These are phyloP conservation scores for Colletotrichum eleusines DNA, from an alignment of 2,329 filamentous ascomycete genomes.

Conservation along the genomic window DNA sequence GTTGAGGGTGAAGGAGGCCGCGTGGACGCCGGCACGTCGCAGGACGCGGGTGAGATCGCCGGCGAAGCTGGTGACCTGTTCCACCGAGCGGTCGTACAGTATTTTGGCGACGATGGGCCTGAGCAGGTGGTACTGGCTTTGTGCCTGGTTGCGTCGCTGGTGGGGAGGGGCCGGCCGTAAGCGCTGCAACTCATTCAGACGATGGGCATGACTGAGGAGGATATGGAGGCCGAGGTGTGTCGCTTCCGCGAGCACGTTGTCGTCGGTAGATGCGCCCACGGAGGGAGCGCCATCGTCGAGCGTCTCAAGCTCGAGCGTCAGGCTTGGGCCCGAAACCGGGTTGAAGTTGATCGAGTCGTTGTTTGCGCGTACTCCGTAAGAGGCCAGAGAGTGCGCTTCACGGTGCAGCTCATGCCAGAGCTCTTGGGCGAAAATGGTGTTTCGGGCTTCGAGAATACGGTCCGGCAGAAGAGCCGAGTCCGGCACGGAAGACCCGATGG, in stretches of 20 bases:
- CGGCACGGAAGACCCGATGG: slow-evolving; percentile 63
- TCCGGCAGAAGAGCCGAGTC: slow-evolving; percentile 73
- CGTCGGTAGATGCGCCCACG: slow-evolving; percentile 54
- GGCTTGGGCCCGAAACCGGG: slow-evolving; percentile 63
- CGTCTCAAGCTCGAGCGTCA: slow-evolving; percentile 73
- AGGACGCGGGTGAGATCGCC: slow-evolving; percentile 59
- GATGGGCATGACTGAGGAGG: slow-evolving; percentile 83
- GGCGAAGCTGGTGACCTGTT: slow-evolving; percentile 56
- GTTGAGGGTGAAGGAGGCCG: slow-evolving; percentile 57
- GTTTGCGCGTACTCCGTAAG: slow-evolving; percentile 76
- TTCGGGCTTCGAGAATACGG: slow-evolving; percentile 79
- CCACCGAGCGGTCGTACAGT: slow-evolving; percentile 57
- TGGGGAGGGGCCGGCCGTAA: slow-evolving; percentile 66
- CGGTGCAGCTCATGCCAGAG: slow-evolving; percentile 90
- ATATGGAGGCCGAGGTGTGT: slow-evolving; percentile 78
- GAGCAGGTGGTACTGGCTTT: slow-evolving; percentile 64
- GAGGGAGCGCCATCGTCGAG: slow-evolving; percentile 46
- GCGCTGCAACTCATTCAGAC: slow-evolving; percentile 77
- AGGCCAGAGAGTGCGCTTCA: slow-evolving; percentile 80
- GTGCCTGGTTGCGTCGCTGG: slow-evolving; percentile 54
- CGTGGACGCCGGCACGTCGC: slow-evolving; percentile 58
- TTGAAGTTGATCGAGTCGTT: slow-evolving; percentile 69
- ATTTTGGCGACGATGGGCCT: slow-evolving; percentile 64
- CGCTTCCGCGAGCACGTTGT: slow-evolving; percentile 70
- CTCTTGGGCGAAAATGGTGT: slow-evolving; percentile 86